Base-by-base conservation (phyloP, 192 early-diverging fungal genomes). In the Coemansia sp. region DNA sequence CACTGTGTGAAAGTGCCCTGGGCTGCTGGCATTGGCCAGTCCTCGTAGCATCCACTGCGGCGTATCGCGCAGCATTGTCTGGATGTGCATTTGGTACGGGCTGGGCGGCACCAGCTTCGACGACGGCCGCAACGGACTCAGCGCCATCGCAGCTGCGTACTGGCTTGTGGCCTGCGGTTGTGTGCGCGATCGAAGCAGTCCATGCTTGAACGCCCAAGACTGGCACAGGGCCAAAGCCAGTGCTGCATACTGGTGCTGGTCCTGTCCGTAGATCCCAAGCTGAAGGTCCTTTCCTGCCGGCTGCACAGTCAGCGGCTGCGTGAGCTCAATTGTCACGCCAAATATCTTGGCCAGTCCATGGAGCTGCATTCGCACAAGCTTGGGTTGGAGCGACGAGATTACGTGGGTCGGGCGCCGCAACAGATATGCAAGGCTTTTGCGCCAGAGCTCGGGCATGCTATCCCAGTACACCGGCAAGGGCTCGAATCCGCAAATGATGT, bases 11-110 rank as follows among this genome's bases (percentile, higher is more conserved):
- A 73, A 72, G 7, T 34, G 45, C 7, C 75, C 70, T 5, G 55
- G 55, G 57, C 52, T 52, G 44, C 70, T 56, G 1, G 75, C 75
- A 11, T 25, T 42, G 25, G 55, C 3, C 63, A 79, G 60, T 9
- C 75, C 75, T 17, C 67, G 75, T n/a, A 66, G 28, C 75, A 79
- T 73, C 75, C 75, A 79, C 44, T 57, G 57, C 20, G 75, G 63
- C 11, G 67, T 62, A 30, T 69, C 57, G 27, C 67, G 66, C 33
- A 67, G 33, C 45, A 40, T 30, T 8, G 20, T 28, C 60, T 69
- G 73, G 10, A 55, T 47, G 20, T 64, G 61, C 28, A 28, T 54
- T 23, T 63, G 60, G 23, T 61, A 55, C 10, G 74, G 64, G 23
- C 64, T 76, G 3, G 41, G 55, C 11, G 74, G 64, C n/a, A 30